Conservation (phyloP, 495 filamentous ascomycete genomes). For the Penicillium odoratum region DNA sequence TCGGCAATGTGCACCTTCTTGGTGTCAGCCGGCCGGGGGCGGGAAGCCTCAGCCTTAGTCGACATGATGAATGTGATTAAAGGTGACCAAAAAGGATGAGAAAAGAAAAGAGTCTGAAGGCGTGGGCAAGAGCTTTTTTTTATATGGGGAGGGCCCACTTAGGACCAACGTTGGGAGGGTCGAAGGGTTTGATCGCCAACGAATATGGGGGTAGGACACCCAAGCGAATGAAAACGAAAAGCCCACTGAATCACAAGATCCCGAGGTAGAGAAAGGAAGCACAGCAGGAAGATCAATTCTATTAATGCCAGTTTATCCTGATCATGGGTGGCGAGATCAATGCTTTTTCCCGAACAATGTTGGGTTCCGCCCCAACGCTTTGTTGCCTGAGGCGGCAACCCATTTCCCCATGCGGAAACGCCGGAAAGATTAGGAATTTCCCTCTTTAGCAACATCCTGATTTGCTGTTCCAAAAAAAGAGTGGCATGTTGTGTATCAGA, state of each 20-base stretch:
- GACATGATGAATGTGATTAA: constrained; percentile 34
- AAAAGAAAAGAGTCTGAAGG: constrained; percentile 11
- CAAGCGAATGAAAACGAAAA: constrained; percentile 10
- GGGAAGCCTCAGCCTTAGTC: constrained; percentile 35
- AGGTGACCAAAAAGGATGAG: constrained; percentile 9
- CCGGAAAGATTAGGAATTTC: constrained; percentile 6
- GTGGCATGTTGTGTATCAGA: background rate
- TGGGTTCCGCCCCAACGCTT: constrained; percentile 37
- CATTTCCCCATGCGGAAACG: background rate
- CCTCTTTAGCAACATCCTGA: background rate
- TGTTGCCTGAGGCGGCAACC: constrained; percentile 19
- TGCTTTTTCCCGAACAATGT: constrained; percentile 26
- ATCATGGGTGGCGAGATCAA: constrained; percentile 22
- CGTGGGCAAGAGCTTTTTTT: constrained; percentile 21
- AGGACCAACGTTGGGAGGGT: constrained; percentile 32
- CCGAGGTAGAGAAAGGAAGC: constrained; percentile 26
- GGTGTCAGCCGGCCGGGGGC: constrained; percentile 43
- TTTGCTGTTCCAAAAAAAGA: background rate
- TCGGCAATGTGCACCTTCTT: constrained; percentile 60
- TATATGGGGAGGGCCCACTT: constrained; percentile 31
- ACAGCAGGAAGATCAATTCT: constrained; percentile 11
- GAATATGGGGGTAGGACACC: constrained; percentile 26
- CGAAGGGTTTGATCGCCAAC: constrained; percentile 25
- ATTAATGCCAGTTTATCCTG: background rate
- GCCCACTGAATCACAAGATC: constrained; percentile 34